Percentiles rank a stretch among this genome's conserved stretches.
phyloP scores from a whole-genome alignment of 352 stramenopile genomes.

The Phytophthora colocasiae region DNA sequence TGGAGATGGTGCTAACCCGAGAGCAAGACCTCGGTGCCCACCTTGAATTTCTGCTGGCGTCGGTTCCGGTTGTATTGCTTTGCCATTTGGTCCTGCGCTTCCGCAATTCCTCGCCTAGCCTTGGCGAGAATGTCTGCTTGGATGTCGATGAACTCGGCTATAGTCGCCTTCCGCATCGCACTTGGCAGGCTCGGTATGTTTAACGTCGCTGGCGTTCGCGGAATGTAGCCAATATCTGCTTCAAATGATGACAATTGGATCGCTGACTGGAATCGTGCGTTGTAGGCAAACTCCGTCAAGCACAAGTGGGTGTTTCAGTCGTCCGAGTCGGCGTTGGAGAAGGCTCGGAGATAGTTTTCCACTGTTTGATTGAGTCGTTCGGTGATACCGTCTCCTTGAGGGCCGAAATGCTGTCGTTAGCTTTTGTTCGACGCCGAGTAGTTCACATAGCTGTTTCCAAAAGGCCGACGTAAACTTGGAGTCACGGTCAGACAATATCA shows the following conservation, averaged over 20 bases:
- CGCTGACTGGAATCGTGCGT: conserved; percentile 9
- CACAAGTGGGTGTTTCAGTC: conserved; percentile 14
- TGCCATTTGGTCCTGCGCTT: conserved; percentile 8
- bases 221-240: conserved; percentile 18
- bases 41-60: conserved; percentile 4
- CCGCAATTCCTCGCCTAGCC: neutral
- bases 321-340: conserved; percentile 8
- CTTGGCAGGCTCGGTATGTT: too few relatives aligned
- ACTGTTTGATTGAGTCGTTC: conserved; percentile 25
- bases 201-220: neutral
- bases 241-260: conserved; percentile 26
- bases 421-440: conserved; percentile 18
- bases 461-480: conserved; percentile 22
- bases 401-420: conserved; percentile 15
- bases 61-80: conserved; percentile 14
- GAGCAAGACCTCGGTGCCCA: conserved; percentile 15
- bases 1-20: neutral
- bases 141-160: conserved; percentile 1
- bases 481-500: conserved; percentile 20
- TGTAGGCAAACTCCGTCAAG: conserved; percentile 22
- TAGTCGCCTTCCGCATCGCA: too few relatives aligned
- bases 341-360: conserved; percentile 17
- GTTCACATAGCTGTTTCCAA: conserved; percentile 16
- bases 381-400: conserved; percentile 14
- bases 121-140: conserved; percentile 7